Evolutionary conservation across 768 basidiomycete genomes (phyloP).

Genomic region (Xanthoconium stramineum): DNA sequence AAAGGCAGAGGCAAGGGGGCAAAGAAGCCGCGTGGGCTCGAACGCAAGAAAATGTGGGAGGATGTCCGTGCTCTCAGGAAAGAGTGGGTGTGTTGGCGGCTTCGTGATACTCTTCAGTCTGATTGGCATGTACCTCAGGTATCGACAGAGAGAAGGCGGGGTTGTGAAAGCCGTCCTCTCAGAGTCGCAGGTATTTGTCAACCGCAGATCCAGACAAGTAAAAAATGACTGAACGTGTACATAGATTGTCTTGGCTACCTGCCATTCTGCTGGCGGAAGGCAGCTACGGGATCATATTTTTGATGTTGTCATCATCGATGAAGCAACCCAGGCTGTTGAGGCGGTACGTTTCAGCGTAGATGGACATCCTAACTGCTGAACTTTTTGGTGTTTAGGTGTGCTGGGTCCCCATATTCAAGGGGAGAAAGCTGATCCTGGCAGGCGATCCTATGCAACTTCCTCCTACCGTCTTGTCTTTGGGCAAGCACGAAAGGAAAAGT

Average conservation of each 20-base stretch:
- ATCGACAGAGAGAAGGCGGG: constrained; percentile 82
- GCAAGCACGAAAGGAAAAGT: constrained; percentile 38
- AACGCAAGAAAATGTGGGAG: constrained; percentile 83
- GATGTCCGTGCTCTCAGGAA: constrained; percentile 84
- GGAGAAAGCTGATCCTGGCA: constrained; percentile 83
- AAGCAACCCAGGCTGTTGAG: constrained; percentile 96
- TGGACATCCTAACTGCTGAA: neutral
- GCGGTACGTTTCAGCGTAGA: constrained; percentile 52
- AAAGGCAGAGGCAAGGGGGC: constrained; percentile 75
- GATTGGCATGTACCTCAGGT: constrained; percentile 43
- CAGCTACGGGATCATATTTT: constrained; percentile 77
- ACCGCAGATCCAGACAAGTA: neutral
- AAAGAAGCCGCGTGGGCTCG: constrained; percentile 64
- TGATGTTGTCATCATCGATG: constrained; percentile 94
- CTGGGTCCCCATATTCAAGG: constrained; percentile 95
- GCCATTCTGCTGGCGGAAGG: constrained; percentile 87
- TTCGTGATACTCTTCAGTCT: neutral
- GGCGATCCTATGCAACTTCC: constrained; percentile 97
- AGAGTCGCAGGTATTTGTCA: constrained; percentile 61
- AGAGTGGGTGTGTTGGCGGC: constrained; percentile 54
- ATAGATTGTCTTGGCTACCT: constrained; percentile 87
- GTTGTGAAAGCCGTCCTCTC: constrained; percentile 79
- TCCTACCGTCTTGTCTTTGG: constrained; percentile 80
- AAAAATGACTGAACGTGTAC: neutral
- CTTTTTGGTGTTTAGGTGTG: constrained; percentile 38